phyloP scores from a whole-genome alignment of 345 rosid genomes.

The Lepidium africanum region DNA sequence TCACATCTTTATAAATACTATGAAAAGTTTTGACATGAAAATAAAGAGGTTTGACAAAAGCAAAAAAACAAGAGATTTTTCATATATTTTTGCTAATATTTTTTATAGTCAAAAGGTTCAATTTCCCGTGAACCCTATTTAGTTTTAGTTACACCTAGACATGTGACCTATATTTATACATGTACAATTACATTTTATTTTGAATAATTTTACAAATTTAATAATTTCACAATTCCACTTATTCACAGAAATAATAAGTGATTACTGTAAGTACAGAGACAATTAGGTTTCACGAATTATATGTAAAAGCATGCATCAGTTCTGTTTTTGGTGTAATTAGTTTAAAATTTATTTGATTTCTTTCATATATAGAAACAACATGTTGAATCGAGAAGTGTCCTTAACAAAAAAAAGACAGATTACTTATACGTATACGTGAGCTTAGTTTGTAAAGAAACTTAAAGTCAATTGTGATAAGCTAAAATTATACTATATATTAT shows the following conservation, averaged over 20 bases:
- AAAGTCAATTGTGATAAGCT: not conserved
- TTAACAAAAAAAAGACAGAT: too few relatives aligned
- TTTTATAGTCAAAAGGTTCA: slow-evolving; percentile 1
- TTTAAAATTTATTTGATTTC: not conserved
- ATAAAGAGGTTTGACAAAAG: slow-evolving; percentile 4
- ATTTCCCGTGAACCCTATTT: not conserved
- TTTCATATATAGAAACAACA: not conserved
- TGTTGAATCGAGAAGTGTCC: not conserved
- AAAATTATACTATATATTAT: not conserved
- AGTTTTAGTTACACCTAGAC: not conserved
- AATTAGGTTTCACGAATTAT: too few relatives aligned
- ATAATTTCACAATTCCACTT: too few relatives aligned
- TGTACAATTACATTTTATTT: not conserved
- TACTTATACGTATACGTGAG: too few relatives aligned
- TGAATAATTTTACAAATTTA: too few relatives aligned
- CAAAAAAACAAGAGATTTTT: not conserved
- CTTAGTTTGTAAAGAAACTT: too few relatives aligned
- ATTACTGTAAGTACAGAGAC: too few relatives aligned
- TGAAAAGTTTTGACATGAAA: slow-evolving; percentile 11
- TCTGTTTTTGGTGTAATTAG: too few relatives aligned
- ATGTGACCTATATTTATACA: not conserved
- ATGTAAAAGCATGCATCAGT: too few relatives aligned
- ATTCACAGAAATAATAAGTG: too few relatives aligned
- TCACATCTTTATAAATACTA: slow-evolving; percentile 13
- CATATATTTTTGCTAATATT: not conserved